Conservation (phyloP, 164 flowering plant genomes). For the Vitis labrusca region DNA sequence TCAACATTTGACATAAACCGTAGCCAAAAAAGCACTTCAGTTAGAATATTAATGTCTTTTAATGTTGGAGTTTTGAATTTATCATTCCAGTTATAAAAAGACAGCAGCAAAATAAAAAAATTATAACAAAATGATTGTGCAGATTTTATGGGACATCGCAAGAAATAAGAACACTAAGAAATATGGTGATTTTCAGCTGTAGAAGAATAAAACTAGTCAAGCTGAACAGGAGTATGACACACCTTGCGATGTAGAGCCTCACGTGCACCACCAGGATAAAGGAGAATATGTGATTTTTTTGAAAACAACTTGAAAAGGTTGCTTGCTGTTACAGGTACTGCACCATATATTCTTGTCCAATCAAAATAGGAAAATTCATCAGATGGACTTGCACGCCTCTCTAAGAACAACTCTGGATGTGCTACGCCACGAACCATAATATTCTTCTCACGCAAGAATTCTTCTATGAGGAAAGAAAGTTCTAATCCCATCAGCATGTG, state of each 20-base stretch:
- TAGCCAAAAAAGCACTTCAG: not conserved
- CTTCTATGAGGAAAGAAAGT: slow-evolving; percentile 53
- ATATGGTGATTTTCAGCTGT: not conserved
- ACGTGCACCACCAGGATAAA: slow-evolving; percentile 97
- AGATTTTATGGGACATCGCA: not conserved
- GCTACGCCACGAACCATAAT: slow-evolving; percentile 73
- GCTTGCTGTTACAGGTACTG: slow-evolving; percentile 65
- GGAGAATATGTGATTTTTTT: slow-evolving; percentile 72
- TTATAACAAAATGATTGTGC: not conserved
- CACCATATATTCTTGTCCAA: slow-evolving; percentile 65
- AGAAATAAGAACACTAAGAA: not conserved
- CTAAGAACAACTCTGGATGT: slow-evolving; percentile 58
- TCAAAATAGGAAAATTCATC: slow-evolving; percentile 43
- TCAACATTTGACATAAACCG: too few relatives aligned
- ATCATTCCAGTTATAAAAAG: too few relatives aligned
- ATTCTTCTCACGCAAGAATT: slow-evolving; percentile 68
- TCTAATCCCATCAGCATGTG: slow-evolving; percentile 92
- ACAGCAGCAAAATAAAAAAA: not conserved
- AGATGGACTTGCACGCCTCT: slow-evolving; percentile 17
- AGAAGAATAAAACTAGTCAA: not conserved
- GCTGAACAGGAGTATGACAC: slow-evolving; percentile 6
- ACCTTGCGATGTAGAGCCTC: slow-evolving; percentile 96
- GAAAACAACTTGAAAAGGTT: slow-evolving; percentile 69
- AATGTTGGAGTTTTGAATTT: not conserved
- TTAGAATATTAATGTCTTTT: not conserved